Conservation (phyloP, 768 basidiomycete species). For the Dacryopinax spathularia region DNA sequence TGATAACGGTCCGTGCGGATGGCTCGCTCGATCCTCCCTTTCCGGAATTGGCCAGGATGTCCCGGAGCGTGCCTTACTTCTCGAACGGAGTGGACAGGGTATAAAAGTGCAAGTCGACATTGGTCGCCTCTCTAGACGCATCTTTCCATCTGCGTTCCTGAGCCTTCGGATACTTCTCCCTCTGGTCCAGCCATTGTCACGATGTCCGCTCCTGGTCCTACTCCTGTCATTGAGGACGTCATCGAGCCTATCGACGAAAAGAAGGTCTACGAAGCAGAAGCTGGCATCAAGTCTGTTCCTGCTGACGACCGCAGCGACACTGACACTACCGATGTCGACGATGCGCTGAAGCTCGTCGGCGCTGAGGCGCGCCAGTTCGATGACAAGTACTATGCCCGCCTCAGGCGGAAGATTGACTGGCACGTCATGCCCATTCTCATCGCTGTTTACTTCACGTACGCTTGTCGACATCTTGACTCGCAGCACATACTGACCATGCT, state of each 20-base stretch:
- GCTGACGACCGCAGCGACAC: neutral
- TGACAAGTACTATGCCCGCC: neutral
- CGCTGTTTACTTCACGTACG: neutral
- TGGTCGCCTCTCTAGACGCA: neutral
- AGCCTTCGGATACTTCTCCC: neutral
- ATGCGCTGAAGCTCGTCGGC: neutral
- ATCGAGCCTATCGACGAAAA: neutral
- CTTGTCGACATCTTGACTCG: neutral
- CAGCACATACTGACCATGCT: too few species aligned
- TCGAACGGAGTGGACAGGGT: neutral
- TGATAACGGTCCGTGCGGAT: neutral
- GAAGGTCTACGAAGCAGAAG: neutral
- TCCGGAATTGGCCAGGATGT: neutral
- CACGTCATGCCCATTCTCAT: slow-evolving; percentile 1
- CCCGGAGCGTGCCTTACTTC: neutral
- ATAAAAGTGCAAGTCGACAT: neutral
- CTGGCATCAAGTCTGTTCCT: neutral
- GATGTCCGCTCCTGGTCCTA: neutral
- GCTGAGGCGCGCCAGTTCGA: neutral
- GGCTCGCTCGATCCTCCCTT: neutral
- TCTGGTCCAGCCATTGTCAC: neutral
- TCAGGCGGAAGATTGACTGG: neutral
- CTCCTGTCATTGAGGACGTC: neutral
- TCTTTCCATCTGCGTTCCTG: neutral
- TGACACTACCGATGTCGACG: neutral